Evolutionary conservation across 129 eudicot species (phyloP), one percentile per base, ranked within the genome.

Genomic region (Escallonia herrerae): DNA sequence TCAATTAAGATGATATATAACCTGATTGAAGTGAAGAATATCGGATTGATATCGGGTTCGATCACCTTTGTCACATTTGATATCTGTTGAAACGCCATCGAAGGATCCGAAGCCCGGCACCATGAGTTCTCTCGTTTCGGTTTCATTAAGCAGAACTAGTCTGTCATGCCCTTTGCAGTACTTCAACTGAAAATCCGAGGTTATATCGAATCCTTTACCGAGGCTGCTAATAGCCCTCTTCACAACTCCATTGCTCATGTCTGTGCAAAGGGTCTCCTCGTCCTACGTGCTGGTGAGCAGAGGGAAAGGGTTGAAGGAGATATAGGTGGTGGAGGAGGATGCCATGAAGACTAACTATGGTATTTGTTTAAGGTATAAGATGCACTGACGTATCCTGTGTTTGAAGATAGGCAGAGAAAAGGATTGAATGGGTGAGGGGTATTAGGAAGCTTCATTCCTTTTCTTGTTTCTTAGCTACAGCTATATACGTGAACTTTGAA

Each of bases 41-140:
- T 87, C 97, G 0, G 97, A 82, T 69, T 91, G 97, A 50, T 81
- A 80, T 11, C 97, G 80, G 22, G 81, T 86, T 0, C 95, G 81
- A 50, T 91, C 97, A 22, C 97, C 97, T 80, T 87, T 91, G 48
- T 86, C 96, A 37, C 96, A 91, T 71, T 91, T 91, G 48, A 91
- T 87, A 71, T 91, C 96, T 1, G 76, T 59, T 6, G 97, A 85
- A 10, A 83, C 88, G 38, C 80, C 68, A 52, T 79, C 46, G 48
- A 72, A 79, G 4, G 79, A 63, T 38, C 95, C 96, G 58, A 91
- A 85, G 3, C 96, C 95, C 0, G 97, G 97, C 11, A 91, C 81
- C 0, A 15, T 11, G 15, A 91, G 81, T 8, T 81, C 80, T 38
- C 68, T 62, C 7, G 80, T 76, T 2, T 75, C 77, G 2, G 72